Conservation (phyloP, 129 eudicot species). For the Gnaphalium uliginosum region DNA sequence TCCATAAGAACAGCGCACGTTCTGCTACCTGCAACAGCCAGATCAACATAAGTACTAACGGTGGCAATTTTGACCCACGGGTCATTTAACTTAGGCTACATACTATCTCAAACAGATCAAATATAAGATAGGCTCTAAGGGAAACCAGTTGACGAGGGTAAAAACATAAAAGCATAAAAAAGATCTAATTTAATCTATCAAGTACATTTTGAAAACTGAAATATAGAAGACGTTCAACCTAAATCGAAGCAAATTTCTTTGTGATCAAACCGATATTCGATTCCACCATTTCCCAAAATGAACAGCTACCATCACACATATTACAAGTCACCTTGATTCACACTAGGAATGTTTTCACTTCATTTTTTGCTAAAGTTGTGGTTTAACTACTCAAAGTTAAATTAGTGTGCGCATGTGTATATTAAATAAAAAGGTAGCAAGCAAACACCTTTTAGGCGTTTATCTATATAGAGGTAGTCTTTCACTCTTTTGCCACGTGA, state of each 20-base stretch:
- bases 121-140: not conserved
- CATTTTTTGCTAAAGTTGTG: not conserved
- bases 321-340: not conserved
- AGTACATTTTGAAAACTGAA: no score
- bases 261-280: no score
- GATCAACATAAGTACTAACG: not conserved
- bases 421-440: not conserved
- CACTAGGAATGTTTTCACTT: not conserved
- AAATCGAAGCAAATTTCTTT: no score
- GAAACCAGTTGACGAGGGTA: not conserved
- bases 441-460: not conserved
- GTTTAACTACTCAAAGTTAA: not conserved
- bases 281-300: not conserved
- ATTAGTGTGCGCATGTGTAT: not conserved
- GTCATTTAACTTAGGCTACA: not conserved
- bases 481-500: not conserved
- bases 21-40: constrained; percentile 57
- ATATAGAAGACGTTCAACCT: no score
- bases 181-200: no score
- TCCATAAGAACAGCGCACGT: constrained; percentile 65
- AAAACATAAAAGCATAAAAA: not conserved
- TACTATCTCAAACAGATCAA: not conserved
- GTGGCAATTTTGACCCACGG: not conserved
- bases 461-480: not conserved
- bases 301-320: not conserved